Conservation (phyloP, 495 filamentous ascomycete genomes). For the Aspergillus taichungensis region DNA sequence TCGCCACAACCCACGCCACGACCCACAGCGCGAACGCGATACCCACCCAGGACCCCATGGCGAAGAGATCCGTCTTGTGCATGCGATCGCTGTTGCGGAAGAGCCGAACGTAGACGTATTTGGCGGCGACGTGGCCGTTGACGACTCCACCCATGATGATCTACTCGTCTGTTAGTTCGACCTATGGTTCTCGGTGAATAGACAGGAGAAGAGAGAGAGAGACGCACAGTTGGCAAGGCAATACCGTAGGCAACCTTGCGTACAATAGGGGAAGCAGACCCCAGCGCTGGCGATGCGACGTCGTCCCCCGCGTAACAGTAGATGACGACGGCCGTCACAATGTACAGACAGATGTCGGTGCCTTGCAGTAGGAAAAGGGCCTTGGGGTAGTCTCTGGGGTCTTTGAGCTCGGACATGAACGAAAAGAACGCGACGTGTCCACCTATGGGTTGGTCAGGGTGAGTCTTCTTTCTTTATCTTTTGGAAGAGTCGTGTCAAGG, state of each 20-base stretch:
- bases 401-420: conserved; percentile 68
- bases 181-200: too few relatives aligned
- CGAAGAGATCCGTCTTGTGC: conserved; percentile 43
- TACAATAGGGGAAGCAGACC: conserved; percentile 50
- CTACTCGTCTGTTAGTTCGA: neutral
- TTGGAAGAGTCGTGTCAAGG: neutral
- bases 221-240: conserved; percentile 54
- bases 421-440: conserved; percentile 62
- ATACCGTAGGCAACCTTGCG: conserved; percentile 69
- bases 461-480: too few relatives aligned
- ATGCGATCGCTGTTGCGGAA: conserved; percentile 49
- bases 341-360: conserved; percentile 57
- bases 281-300: conserved; percentile 63
- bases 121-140: conserved; percentile 48
- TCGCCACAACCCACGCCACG: conserved; percentile 59
- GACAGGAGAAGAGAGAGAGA: neutral
- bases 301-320: conserved; percentile 59
- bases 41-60: conserved; percentile 43
- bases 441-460: conserved; percentile 20
- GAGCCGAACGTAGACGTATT: conserved; percentile 55
- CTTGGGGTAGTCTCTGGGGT: conserved; percentile 53
- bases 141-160: conserved; percentile 60
- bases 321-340: conserved; percentile 55
- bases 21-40: conserved; percentile 50
- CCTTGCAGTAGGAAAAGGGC: conserved; percentile 52